Evolutionary conservation across 495 filamentous ascomycete species (phyloP).

Genomic region (Evansstolkia leycettana): DNA sequence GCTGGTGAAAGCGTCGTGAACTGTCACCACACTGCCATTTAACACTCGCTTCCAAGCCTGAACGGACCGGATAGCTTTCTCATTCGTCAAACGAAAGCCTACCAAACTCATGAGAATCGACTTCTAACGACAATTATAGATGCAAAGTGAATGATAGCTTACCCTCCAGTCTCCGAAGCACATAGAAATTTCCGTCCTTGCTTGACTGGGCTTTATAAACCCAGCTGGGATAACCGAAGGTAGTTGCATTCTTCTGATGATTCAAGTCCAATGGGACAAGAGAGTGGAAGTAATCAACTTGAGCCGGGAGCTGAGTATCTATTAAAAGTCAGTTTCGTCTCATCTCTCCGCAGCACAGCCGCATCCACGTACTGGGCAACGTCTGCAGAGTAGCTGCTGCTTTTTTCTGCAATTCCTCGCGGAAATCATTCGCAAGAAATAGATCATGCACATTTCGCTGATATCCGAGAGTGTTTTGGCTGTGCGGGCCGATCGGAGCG

Average conservation of each 20-base stretch:
- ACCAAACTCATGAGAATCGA: conserved; percentile 2
- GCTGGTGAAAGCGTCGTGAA: conserved; percentile 90
- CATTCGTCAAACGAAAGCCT: conserved; percentile 75
- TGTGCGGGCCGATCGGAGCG: conserved; percentile 71
- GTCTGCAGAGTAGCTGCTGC: conserved; percentile 72
- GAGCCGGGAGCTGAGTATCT: conserved; percentile 58
- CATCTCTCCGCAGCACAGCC: background rate
- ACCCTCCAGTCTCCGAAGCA: conserved; percentile 75
- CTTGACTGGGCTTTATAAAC: conserved; percentile 89
- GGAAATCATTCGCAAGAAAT: conserved; percentile 71
- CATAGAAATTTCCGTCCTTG: conserved; percentile 76
- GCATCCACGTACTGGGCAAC: conserved; percentile 55
- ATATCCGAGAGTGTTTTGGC: conserved; percentile 64
- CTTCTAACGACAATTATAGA: background rate
- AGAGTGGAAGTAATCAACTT: conserved; percentile 78
- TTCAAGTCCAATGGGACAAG: conserved; percentile 81
- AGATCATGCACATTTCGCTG: conserved; percentile 79
- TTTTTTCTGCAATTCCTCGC: conserved; percentile 85
- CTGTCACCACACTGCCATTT: conserved; percentile 70
- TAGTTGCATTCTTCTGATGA: conserved; percentile 58
- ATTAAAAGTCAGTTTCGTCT: conserved; percentile 4
- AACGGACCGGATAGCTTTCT: conserved; percentile 71
- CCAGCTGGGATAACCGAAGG: conserved; percentile 82
- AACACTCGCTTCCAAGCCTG: conserved; percentile 85
- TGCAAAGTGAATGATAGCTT: no score